Conservation (phyloP, 495 filamentous ascomycete genomes). For the Echria macrotheca region DNA sequence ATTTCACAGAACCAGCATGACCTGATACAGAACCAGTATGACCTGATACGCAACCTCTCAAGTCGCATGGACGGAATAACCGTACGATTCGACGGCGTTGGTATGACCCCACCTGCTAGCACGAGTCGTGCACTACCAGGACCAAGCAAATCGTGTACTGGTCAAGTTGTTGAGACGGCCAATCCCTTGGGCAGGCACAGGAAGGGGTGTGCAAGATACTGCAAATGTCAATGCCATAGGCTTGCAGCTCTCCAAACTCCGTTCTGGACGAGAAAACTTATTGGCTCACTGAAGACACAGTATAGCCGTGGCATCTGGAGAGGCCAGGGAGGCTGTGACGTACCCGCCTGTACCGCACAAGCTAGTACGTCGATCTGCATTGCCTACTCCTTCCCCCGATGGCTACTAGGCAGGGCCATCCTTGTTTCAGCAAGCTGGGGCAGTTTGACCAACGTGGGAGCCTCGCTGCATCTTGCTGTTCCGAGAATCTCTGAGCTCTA, state of each 20-base stretch:
- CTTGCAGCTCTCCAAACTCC: neutral
- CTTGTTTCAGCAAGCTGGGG: slow-evolving; percentile 1
- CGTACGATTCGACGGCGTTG: too few relatives aligned
- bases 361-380: neutral
- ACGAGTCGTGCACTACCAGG: too few relatives aligned
- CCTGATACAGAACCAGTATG: neutral
- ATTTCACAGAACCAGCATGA: neutral
- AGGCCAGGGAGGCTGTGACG: neutral
- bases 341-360: neutral
- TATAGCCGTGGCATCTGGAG: neutral
- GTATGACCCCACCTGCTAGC: too few relatives aligned
- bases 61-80: too few relatives aligned
- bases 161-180: too few relatives aligned
- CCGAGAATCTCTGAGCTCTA: neutral
- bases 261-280: neutral
- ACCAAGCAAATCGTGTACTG: too few relatives aligned
- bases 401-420: slow-evolving; percentile 1
- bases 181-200: too few relatives aligned
- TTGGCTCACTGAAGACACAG: neutral
- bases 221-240: slow-evolving; percentile 1
- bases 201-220: neutral
- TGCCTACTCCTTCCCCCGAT: neutral
- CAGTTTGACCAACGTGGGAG: neutral
- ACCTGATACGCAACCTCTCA: too few relatives aligned
- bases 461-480: slow-evolving; percentile 5